Evolutionary conservation across 1,284 basidiomycete species (phyloP).

Genomic region (Dichomitus squalens): DNA sequence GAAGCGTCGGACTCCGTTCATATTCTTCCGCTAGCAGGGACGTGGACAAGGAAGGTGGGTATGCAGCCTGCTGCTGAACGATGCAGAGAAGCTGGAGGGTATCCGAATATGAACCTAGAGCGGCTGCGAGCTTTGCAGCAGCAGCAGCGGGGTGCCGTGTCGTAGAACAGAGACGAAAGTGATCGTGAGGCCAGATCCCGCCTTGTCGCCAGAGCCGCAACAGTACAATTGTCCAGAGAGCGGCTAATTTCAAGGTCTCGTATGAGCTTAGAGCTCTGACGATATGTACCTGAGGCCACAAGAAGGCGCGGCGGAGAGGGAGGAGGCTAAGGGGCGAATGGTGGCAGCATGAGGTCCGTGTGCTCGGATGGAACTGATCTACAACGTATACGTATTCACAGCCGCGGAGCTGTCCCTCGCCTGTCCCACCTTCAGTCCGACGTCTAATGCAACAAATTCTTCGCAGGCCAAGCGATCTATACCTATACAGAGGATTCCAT

Average conservation of each 20-base stretch:
- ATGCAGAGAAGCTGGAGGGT: slow-evolving; percentile 3
- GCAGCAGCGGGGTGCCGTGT: slow-evolving; percentile 1
- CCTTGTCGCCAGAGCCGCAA: slow-evolving; percentile 17
- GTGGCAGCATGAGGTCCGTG: slow-evolving; percentile 13
- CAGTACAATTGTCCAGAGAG: slow-evolving; percentile 4
- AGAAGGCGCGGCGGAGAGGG: slow-evolving; percentile 1
- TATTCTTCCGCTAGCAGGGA: slow-evolving; percentile 28
- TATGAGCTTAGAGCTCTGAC: background rate
- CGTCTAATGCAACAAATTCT: too few species aligned
- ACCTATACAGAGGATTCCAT: too few species aligned
- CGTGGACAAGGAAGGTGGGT: background rate
- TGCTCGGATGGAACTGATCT: slow-evolving; percentile 14
- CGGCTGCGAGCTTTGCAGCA: background rate
- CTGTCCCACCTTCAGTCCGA: too few species aligned
- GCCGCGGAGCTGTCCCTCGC: too few species aligned
- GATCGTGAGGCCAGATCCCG: slow-evolving; percentile 19
- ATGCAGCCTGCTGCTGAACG: slow-evolving; percentile 23
- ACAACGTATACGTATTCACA: background rate
- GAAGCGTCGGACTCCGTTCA: slow-evolving; percentile 76
- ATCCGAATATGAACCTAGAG: background rate
- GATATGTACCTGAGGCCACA: background rate
- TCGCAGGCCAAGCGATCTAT: too few species aligned
- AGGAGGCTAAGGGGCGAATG: slow-evolving; percentile 1
- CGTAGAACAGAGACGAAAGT: slow-evolving; percentile 1
- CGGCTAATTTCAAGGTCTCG: background rate